These are phyloP conservation scores for Solanum peruvianum DNA, from an alignment of 257 asterid genomes.

Conservation along the genomic window DNA sequence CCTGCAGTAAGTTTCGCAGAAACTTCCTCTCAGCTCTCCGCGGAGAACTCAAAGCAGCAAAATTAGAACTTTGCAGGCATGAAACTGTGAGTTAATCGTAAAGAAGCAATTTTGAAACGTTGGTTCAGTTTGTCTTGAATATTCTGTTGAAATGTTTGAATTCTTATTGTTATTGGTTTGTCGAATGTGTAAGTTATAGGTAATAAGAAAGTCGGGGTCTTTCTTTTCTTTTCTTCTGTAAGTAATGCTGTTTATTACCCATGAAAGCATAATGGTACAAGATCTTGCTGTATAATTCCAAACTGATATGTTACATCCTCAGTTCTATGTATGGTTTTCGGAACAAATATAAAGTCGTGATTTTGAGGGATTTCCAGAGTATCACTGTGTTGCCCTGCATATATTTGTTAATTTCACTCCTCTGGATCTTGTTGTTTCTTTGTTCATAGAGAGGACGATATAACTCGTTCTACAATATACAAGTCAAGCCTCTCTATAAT, in stretches of 20 bases:
- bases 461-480: not conserved
- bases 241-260: constrained; percentile 2
- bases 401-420: not conserved
- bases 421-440: not conserved
- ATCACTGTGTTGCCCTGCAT: not conserved
- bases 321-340: not conserved
- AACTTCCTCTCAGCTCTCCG: not conserved
- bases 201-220: not conserved
- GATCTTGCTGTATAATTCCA: not conserved
- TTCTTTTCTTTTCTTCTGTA: not conserved
- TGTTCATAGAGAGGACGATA: not conserved
- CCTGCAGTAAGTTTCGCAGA: not conserved
- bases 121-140: not conserved
- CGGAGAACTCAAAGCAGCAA: constrained; percentile 4
- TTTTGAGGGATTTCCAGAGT: not conserved
- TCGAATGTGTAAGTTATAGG: not conserved
- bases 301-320: not conserved
- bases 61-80: constrained; percentile 1
- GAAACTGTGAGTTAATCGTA: not conserved
- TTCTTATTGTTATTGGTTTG: not conserved
- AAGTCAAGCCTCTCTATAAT: not conserved
- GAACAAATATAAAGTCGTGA: not conserved
- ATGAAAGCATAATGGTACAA: not conserved
- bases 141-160: not conserved
- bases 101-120: constrained; percentile 6